Base-by-base conservation (phyloP, 768 basidiomycete genomes). In the Cystoderma amianthinum region DNA sequence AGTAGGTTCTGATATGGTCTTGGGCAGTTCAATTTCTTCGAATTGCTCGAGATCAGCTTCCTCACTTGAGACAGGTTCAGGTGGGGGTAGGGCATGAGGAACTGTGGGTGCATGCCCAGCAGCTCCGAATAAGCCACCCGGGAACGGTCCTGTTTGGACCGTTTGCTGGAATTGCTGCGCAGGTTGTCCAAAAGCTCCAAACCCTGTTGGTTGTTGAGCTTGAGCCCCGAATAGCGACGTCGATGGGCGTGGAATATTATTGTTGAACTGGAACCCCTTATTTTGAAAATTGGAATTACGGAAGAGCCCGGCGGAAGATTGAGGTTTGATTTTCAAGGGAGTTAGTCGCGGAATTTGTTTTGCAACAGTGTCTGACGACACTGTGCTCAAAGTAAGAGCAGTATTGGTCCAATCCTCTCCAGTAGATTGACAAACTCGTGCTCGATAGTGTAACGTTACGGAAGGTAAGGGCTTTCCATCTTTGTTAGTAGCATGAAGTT, bases 401-500 rank as follows among this genome's bases (percentile, higher is more conserved):
- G 72, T 63, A 44, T 69, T 59, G 17, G 50, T 64, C 80, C 80
- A 83, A 45, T 78, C 73, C 48, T 83, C 80, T 10, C 80, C 80
- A 0, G 80, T 78, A 47, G 54, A 55, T 48, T 83, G 79, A 0
- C 53, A 58, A 38, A 82, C 62, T 20, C 65, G 60, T 0, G 78
- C 77, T 18, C 73, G 72, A 49, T 80, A 81, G 44, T 77, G 70
- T 7, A 83, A 62, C 2, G 65, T 47, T 18, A 79, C 66, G 0
- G 62, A 51, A 4, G 68, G 51, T 0, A 67, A 67, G 2, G 71
- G 67, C 43, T 70, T 65, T 0, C 70, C 71, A 44, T 62, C 53
- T 40, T 68, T 55, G 16, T 68, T 72, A 0, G 62, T 64, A 2
- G 78, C 76, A 43, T 78, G 71, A 1, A 83, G 65, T 46, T 82